phyloP scores from a whole-genome alignment of 768 basidiomycete genomes.

The Strobilomyces echinocephalus region DNA sequence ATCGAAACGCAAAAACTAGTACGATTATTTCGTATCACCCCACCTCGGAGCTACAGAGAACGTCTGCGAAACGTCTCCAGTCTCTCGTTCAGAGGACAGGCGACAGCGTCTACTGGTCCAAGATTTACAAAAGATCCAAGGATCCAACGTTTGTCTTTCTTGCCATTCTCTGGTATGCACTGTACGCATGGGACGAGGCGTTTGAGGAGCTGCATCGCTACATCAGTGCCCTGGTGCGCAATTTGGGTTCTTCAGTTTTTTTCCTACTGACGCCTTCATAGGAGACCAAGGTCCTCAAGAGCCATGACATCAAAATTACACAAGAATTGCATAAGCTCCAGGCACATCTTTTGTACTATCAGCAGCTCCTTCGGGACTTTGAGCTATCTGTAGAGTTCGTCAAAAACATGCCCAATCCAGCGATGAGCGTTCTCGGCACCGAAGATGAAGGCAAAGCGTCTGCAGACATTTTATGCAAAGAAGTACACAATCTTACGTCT shows the following conservation, averaged over 20 bases:
- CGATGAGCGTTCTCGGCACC: constrained; percentile 31
- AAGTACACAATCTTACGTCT: constrained; percentile 44
- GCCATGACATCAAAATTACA: constrained; percentile 42
- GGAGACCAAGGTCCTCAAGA: constrained; percentile 43
- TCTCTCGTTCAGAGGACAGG: constrained; percentile 28
- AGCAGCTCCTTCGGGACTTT: constrained; percentile 51
- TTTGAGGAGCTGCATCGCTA: constrained; percentile 48
- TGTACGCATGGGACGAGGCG: constrained; percentile 62
- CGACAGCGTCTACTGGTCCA: constrained; percentile 33
- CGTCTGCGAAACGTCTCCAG: constrained; percentile 29
- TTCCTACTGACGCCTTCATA: constrained; percentile 14
- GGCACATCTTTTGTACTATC: constrained; percentile 56
- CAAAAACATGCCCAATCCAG: constrained; percentile 43
- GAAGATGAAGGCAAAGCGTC: constrained; percentile 20
- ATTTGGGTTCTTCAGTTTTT: neutral
- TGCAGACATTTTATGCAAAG: constrained; percentile 37
- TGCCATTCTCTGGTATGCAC: constrained; percentile 51
- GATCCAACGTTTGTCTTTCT: constrained; percentile 57
- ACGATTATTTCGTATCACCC: constrained; percentile 33
- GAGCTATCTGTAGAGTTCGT: constrained; percentile 47
- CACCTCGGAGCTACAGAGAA: constrained; percentile 15
- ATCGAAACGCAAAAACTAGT: constrained; percentile 29
- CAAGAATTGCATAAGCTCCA: constrained; percentile 54
- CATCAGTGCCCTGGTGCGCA: constrained; percentile 44
- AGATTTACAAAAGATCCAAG: constrained; percentile 23